A percentile compares a stretch with the other conserved stretches of the same genome.
Conservation (phyloP, 192 early-diverging fungal species). For the Piromyces sp. region DNA sequence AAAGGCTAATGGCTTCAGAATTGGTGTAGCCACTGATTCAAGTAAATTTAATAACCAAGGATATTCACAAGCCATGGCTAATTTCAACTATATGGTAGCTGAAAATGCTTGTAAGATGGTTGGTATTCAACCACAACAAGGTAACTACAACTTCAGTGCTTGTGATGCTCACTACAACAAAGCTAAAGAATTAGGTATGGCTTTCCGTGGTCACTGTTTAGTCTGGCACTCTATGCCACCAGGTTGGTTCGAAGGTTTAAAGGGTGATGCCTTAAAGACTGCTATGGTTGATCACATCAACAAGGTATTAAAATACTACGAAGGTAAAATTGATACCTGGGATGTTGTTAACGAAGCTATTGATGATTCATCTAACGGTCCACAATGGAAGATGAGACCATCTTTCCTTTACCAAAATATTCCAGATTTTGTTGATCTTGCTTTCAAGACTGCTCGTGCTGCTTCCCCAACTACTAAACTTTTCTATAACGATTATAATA, state of each 20-base stretch:
- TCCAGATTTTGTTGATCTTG: conserved; percentile 4
- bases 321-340: neutral
- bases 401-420: conserved; percentile 4
- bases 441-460: conserved; percentile 12
- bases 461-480: conserved; percentile 13
- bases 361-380: neutral
- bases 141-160: neutral
- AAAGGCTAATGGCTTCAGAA: neutral
- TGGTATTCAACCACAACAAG: neutral
- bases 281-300: neutral
- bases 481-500: conserved; percentile 15
- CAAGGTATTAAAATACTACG: neutral
- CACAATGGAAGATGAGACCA: conserved; percentile 11
- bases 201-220: neutral
- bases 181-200: neutral
- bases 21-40: neutral
- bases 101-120: neutral
- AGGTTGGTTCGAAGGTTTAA: neutral
- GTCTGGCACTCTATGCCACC: neutral
- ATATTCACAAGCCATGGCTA: neutral
- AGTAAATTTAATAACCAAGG: neutral
- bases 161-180: neutral
- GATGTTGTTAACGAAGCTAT: conserved; percentile 8
- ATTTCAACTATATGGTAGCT: neutral
- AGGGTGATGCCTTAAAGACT: neutral